Conservation (phyloP, 1,139 yeast genomes). For the Geotrichum phurueaensis region DNA sequence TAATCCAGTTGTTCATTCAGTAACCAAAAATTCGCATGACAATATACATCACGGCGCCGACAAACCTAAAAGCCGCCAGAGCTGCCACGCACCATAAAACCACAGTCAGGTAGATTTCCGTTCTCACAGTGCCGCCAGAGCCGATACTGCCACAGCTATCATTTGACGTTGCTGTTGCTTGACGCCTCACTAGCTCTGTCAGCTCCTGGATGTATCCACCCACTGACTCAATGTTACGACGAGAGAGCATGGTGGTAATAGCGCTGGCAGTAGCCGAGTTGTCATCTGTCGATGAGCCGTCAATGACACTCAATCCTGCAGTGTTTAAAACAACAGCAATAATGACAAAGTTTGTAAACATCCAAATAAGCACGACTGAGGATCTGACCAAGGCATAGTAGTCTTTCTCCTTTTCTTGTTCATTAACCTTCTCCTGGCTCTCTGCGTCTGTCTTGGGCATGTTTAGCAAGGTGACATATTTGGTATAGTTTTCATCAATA, state of each 20-base stretch:
- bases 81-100: constrained; percentile 74
- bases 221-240: constrained; percentile 11
- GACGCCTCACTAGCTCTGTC: constrained; percentile 11
- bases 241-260: constrained; percentile 1
- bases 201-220: constrained; percentile 5
- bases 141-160: constrained; percentile 26
- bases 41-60: constrained; percentile 42
- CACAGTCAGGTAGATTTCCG: constrained; percentile 57
- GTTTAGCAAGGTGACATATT: constrained; percentile 30
- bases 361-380: constrained; percentile 70
- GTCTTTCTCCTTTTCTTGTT: constrained; percentile 40
- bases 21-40: constrained; percentile 30
- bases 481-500: constrained; percentile 53
- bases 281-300: background rate
- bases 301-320: constrained; percentile 46
- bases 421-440: constrained; percentile 24
- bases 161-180: constrained; percentile 8
- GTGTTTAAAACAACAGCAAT: constrained; percentile 66
- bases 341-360: constrained; percentile 60
- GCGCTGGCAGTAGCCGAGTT: background rate
- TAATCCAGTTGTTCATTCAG: background rate
- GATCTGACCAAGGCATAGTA: constrained; percentile 75
- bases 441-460: constrained; percentile 18
- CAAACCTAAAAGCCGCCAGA: constrained; percentile 61
- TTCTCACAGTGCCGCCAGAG: constrained; percentile 25